Evolutionary conservation across 306 rosid species (phyloP).

Genomic region (Pueraria montana): DNA sequence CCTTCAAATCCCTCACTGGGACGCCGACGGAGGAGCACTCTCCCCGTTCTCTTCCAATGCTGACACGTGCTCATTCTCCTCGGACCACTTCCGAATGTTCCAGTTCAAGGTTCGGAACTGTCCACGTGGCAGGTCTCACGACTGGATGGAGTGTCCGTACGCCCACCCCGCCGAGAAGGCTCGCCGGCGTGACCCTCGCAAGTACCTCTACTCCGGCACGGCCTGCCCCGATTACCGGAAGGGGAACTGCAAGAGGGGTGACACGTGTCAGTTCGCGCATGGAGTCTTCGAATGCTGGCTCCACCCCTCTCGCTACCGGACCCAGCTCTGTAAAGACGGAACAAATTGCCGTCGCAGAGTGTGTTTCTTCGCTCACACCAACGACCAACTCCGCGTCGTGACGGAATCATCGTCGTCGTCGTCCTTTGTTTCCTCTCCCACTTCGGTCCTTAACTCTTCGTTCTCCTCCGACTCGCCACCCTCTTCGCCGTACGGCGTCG

Average conservation of each 20-base stretch:
- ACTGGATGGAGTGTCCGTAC: constrained; percentile 93
- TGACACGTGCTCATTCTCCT: constrained; percentile 43
- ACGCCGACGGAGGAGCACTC: constrained; percentile 39
- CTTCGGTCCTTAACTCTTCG: constrained; percentile 65
- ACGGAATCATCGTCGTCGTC: constrained; percentile 38
- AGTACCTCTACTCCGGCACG: constrained; percentile 71
- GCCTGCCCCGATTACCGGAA: constrained; percentile 84
- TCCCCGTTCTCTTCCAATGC: constrained; percentile 47
- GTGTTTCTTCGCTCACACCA: constrained; percentile 89
- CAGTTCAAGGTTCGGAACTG: constrained; percentile 79
- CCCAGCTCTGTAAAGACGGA: constrained; percentile 92
- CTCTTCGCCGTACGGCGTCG: constrained; percentile 55
- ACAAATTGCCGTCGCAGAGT: constrained; percentile 74
- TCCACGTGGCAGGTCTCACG: constrained; percentile 82
- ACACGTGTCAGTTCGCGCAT: constrained; percentile 84
- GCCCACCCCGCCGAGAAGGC: constrained; percentile 98
- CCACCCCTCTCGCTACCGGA: constrained; percentile 88
- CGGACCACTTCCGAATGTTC: constrained; percentile 87
- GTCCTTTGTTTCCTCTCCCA: constrained; percentile 63
- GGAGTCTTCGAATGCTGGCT: constrained; percentile 99
- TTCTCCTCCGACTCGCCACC: constrained; percentile 70
- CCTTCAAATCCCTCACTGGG: constrained; percentile 58
- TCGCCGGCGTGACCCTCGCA: constrained; percentile 87
- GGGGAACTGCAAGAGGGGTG: constrained; percentile 75
- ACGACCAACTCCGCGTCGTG: constrained; percentile 74